A percentile compares a stretch with the other conserved stretches of the same genome.
phyloP scores from a whole-genome alignment of 1,284 basidiomycete species.

The Irpex sp. region DNA sequence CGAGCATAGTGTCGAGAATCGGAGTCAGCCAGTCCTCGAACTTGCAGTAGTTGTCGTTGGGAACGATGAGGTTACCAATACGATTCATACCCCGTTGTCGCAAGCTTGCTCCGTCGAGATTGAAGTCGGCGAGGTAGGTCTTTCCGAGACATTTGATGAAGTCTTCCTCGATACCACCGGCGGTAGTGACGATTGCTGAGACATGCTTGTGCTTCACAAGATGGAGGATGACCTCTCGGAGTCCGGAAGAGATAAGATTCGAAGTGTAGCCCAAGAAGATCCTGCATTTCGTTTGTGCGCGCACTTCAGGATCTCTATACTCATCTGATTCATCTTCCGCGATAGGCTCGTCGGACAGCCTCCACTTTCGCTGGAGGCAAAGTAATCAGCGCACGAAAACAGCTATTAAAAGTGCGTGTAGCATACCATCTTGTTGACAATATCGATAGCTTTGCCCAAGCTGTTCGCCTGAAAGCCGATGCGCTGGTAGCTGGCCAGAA shows the following conservation, averaged over 20 bases:
- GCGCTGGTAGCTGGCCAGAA: constrained; percentile 79
- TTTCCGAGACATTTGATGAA: constrained; percentile 98
- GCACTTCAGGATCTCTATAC: constrained; percentile 53
- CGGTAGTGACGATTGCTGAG: constrained; percentile 91
- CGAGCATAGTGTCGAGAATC: constrained; percentile 89
- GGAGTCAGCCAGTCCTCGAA: constrained; percentile 99
- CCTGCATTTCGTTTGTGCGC: constrained; percentile 72
- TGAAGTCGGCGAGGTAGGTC: constrained; percentile 94
- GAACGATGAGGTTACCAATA: constrained; percentile 96
- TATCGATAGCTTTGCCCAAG: constrained; percentile 83
- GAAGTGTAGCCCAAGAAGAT: constrained; percentile 99
- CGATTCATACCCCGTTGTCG: constrained; percentile 91
- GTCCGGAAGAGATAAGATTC: constrained; percentile 96
- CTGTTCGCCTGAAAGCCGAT: constrained; percentile 98
- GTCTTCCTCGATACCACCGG: constrained; percentile 98
- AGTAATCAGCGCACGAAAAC: constrained; percentile 7
- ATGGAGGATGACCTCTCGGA: constrained; percentile 91
- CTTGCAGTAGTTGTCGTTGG: constrained; percentile 99
- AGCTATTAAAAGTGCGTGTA: background rate
- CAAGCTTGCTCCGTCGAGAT: constrained; percentile 86
- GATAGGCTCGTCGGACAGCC: constrained; percentile 78
- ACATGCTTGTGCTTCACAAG: constrained; percentile 95
- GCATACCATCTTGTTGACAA: constrained; percentile 85
- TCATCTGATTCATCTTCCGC: constrained; percentile 66
- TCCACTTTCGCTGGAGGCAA: constrained; percentile 65